These are phyloP conservation scores for Claviceps sp. DNA, from an alignment of 2,329 filamentous ascomycete species.

Conservation along the genomic window DNA sequence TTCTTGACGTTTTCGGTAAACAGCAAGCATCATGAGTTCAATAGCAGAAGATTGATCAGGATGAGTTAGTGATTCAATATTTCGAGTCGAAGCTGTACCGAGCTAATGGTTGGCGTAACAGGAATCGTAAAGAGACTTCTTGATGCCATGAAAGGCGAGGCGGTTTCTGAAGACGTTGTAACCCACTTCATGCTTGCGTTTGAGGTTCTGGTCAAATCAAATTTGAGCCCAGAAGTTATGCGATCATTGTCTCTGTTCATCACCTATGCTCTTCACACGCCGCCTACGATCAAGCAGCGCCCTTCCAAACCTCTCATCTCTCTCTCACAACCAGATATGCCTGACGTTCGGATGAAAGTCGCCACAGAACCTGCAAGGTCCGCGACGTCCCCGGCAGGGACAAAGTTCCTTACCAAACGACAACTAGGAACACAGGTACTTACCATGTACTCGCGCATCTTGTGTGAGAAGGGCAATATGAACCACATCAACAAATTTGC, in stretches of 20 bases:
- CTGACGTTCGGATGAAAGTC: constrained; percentile 23
- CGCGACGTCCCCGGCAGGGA: constrained; percentile 15
- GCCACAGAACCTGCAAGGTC: constrained; percentile 21
- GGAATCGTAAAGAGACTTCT: constrained; percentile 82
- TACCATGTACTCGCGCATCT: constrained; percentile 60
- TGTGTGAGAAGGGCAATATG: constrained; percentile 60
- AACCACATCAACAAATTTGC: constrained; percentile 75
- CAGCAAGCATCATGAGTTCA: constrained; percentile 88
- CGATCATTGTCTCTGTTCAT: constrained; percentile 82
- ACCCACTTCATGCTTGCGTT: constrained; percentile 69
- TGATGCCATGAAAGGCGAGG: constrained; percentile 79
- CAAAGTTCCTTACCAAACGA: constrained; percentile 42
- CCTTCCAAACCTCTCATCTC: constrained; percentile 34
- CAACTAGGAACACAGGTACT: constrained; percentile 65
- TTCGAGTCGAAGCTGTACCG: background rate
- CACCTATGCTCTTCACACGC: constrained; percentile 72
- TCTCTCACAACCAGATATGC: constrained; percentile 27
- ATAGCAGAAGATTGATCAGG: constrained; percentile 68
- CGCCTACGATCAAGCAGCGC: constrained; percentile 33
- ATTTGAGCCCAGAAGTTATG: constrained; percentile 72
- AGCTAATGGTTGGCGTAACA: constrained; percentile 22
- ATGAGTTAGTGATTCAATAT: constrained; percentile 56
- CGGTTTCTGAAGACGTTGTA: constrained; percentile 57
- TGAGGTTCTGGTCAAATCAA: constrained; percentile 64
- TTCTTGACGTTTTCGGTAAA: constrained; percentile 79